Percentiles rank a stretch among this genome's conserved stretches.
Evolutionary conservation across 495 filamentous ascomycete genomes (phyloP).

Genomic region (Penicillium nucicola): DNA sequence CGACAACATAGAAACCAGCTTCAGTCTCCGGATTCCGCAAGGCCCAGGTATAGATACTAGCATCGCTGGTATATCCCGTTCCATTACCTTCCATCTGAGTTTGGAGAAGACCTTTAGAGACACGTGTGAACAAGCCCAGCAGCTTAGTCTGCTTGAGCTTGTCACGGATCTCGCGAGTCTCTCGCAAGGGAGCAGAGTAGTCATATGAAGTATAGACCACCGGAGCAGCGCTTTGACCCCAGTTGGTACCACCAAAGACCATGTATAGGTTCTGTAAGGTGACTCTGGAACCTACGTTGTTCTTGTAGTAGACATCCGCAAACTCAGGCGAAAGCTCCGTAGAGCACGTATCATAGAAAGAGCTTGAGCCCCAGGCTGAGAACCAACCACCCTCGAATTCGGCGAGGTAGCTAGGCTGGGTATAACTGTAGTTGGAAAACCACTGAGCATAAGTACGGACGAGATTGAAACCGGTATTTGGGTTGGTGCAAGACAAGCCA

Average conservation of each 20-base stretch:
- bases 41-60: slow-evolving; percentile 47
- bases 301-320: slow-evolving; percentile 56
- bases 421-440: slow-evolving; percentile 54
- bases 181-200: slow-evolving; percentile 41
- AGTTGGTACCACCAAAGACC: slow-evolving; percentile 57
- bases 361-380: slow-evolving; percentile 47
- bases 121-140: slow-evolving; percentile 52
- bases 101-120: slow-evolving; percentile 50
- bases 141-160: slow-evolving; percentile 55
- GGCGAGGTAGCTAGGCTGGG: slow-evolving; percentile 48
- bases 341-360: slow-evolving; percentile 44
- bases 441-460: slow-evolving; percentile 54
- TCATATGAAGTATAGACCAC: slow-evolving; percentile 52
- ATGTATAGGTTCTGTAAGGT: slow-evolving; percentile 54
- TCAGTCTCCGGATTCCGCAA: slow-evolving; percentile 53
- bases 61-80: slow-evolving; percentile 47
- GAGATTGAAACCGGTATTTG: slow-evolving; percentile 46
- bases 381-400: slow-evolving; percentile 57
- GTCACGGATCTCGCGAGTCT: slow-evolving; percentile 40
- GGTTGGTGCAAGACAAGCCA: slow-evolving; percentile 50
- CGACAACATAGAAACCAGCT: slow-evolving; percentile 59
- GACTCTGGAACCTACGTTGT: slow-evolving; percentile 49
- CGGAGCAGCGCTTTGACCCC: slow-evolving; percentile 47
- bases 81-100: slow-evolving; percentile 57
- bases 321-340: slow-evolving; percentile 49